phyloP scores from a whole-genome alignment of 257 asterid species.

The Striga asiatica region DNA sequence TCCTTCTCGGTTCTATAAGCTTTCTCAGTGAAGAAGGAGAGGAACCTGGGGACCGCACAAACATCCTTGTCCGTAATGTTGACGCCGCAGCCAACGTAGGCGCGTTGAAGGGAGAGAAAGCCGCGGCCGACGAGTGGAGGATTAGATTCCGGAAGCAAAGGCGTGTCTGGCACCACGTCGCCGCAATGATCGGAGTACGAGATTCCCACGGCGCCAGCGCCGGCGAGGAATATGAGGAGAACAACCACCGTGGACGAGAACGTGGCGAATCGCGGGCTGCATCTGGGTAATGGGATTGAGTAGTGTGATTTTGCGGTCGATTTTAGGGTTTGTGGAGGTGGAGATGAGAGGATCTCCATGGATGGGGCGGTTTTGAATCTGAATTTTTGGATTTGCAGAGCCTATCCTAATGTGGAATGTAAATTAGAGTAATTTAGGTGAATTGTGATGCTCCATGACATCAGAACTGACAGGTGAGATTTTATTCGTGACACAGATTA shows the following conservation, averaged over 20 bases:
- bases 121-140: constrained; percentile 19
- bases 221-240: constrained; percentile 16
- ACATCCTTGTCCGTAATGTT: constrained; percentile 11
- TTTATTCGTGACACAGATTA: no score
- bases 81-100: constrained; percentile 25
- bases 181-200: constrained; percentile 44
- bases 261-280: constrained; percentile 7
- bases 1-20: constrained; percentile 38
- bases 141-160: constrained; percentile 24
- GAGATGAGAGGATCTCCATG: constrained; percentile 21
- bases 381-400: not conserved
- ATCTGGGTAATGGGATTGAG: not conserved
- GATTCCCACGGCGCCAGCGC: constrained; percentile 19
- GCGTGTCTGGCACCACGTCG: constrained; percentile 32
- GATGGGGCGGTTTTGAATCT: constrained; percentile 19
- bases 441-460: no score
- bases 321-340: constrained; percentile 4
- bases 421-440: no score
- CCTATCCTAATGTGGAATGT: no score
- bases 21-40: constrained; percentile 28
- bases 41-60: constrained; percentile 18
- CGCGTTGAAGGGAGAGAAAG: constrained; percentile 26
- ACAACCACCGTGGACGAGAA: constrained; percentile 18
- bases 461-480: no score
- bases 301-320: not conserved